Percentiles rank a stretch among this genome's conserved stretches.
phyloP scores from a whole-genome alignment of 192 early-diverging fungal species.

The Spinellus fusiger region DNA sequence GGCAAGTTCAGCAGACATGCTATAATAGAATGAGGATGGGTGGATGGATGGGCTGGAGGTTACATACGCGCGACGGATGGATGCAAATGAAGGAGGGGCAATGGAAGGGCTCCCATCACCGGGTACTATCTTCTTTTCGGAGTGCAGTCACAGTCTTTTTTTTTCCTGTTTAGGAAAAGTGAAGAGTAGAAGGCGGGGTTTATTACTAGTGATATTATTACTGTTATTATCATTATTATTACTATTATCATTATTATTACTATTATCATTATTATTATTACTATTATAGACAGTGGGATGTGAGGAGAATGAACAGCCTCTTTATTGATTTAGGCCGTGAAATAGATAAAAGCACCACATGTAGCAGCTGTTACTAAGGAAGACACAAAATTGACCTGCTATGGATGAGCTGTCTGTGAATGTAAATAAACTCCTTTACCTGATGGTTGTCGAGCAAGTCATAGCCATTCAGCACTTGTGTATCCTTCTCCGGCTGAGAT shows the following conservation, averaged over 20 bases:
- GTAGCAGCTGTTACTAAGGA: constrained; percentile 47
- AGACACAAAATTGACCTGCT: constrained; percentile 64
- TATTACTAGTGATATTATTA: no score
- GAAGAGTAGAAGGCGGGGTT: background rate
- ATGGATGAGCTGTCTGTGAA: background rate
- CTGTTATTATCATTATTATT: no score
- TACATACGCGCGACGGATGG: background rate
- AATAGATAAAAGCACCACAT: constrained; percentile 31
- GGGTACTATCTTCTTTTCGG: background rate
- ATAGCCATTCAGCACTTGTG: constrained; percentile 54
- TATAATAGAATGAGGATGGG: constrained; percentile 13
- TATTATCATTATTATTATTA: no score
- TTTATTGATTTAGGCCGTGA: background rate
- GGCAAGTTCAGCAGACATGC: constrained; percentile 38
- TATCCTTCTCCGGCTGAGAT: constrained; percentile 38
- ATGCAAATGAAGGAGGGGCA: background rate
- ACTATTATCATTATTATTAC: no score
- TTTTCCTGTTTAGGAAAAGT: background rate
- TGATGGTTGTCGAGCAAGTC: constrained; percentile 81
- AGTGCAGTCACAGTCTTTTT: background rate
- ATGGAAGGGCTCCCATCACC: constrained; percentile 2
- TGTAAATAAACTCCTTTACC: constrained; percentile 26
- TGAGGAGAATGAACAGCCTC: background rate
- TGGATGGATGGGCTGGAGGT: constrained; percentile 1
- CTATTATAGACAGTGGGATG: no score